phyloP scores from a whole-genome alignment of 1,284 basidiomycete species.

The Boletellus deceptivus region DNA sequence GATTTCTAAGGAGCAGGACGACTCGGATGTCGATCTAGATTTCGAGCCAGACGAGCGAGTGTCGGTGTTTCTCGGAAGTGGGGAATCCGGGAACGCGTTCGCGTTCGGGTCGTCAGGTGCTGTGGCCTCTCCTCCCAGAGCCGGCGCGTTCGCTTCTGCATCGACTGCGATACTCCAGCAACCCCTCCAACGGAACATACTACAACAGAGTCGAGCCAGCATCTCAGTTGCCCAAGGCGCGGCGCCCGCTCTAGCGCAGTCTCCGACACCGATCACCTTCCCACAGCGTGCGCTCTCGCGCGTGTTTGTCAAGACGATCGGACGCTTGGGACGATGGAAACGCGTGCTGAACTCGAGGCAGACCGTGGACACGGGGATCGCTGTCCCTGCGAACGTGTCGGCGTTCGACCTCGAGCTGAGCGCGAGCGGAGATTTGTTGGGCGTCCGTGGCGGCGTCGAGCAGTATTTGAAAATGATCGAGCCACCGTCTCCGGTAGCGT shows the following conservation, averaged over 20 bases:
- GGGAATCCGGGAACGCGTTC: slow-evolving; percentile 28
- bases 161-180: slow-evolving; percentile 37
- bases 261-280: slow-evolving; percentile 47
- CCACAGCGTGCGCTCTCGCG: slow-evolving; percentile 68
- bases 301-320: slow-evolving; percentile 78
- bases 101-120: slow-evolving; percentile 28
- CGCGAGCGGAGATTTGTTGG: slow-evolving; percentile 54
- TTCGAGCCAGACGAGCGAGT: slow-evolving; percentile 44
- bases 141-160: slow-evolving; percentile 26
- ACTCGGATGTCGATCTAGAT: slow-evolving; percentile 73
- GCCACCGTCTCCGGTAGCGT: slow-evolving; percentile 22
- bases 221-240: slow-evolving; percentile 26
- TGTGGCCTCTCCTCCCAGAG: slow-evolving; percentile 21
- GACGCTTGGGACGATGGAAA: slow-evolving; percentile 78
- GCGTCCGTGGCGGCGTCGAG: slow-evolving; percentile 61
- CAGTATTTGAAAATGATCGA: slow-evolving; percentile 64
- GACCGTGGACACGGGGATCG: slow-evolving; percentile 39
- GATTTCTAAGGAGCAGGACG: slow-evolving; percentile 49
- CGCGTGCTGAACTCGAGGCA: slow-evolving; percentile 65
- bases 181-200: slow-evolving; percentile 40
- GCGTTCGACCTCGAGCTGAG: slow-evolving; percentile 68
- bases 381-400: slow-evolving; percentile 52
- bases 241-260: slow-evolving; percentile 35
- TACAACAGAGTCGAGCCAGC: slow-evolving; percentile 38
- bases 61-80: slow-evolving; percentile 32